phyloP scores from a whole-genome alignment of 1,284 basidiomycete species.

The Microbotryum violaceum region DNA sequence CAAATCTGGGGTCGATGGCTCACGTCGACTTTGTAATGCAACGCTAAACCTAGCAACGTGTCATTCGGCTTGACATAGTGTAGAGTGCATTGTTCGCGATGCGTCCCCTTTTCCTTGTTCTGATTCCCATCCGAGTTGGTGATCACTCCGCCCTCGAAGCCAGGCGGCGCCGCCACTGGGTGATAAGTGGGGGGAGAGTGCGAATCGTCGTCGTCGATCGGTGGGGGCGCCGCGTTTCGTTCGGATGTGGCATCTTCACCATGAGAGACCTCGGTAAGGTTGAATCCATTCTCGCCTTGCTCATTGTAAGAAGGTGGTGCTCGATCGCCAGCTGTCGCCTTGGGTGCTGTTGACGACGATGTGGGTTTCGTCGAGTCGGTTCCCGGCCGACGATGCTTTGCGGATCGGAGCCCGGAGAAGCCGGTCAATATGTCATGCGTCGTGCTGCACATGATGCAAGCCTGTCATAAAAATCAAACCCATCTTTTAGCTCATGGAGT shows the following conservation, averaged over 20 bases:
- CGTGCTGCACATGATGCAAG: constrained; percentile 10
- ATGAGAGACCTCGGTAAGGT: constrained; percentile 56
- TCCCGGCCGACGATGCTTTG: neutral
- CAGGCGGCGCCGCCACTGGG: constrained; percentile 10
- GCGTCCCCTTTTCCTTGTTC: neutral
- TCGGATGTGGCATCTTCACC: constrained; percentile 43
- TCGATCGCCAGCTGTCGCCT: neutral
- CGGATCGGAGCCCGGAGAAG: neutral
- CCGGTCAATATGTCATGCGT: constrained; percentile 10
- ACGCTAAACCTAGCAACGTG: constrained; percentile 58
- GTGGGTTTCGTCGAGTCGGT: neutral
- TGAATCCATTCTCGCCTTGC: constrained; percentile 53
- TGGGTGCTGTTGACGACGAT: too few relatives aligned
- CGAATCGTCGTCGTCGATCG: constrained; percentile 21
- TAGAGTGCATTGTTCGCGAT: constrained; percentile 9
- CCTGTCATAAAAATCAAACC: neutral
- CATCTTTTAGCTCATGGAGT: neutral
- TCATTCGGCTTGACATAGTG: constrained; percentile 55
- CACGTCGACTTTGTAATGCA: constrained; percentile 57
- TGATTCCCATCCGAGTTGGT: constrained; percentile 41
- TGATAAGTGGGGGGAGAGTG: too few relatives aligned
- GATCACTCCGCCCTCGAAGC: constrained; percentile 3
- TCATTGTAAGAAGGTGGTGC: neutral
- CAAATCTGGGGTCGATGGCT: constrained; percentile 34
- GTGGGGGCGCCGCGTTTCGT: neutral